Evolutionary conservation across 768 basidiomycete species (phyloP).

Genomic region (Collybia mongolica): DNA sequence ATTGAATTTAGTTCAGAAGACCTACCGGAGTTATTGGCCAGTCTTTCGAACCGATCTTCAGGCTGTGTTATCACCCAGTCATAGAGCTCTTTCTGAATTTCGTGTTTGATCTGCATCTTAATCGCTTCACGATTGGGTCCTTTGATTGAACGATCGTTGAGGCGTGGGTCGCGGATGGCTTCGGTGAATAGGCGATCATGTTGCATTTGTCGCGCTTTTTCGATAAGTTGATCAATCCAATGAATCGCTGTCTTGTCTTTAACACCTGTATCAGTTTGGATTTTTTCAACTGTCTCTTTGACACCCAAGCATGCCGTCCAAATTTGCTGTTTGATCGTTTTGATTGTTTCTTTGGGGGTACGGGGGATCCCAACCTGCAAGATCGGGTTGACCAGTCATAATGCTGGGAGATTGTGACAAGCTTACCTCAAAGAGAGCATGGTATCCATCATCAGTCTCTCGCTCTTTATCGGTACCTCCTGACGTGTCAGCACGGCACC

Average conservation of each 20-base stretch:
- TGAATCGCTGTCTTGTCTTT: conserved; percentile 30
- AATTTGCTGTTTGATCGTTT: conserved; percentile 16
- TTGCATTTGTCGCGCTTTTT: conserved; percentile 8
- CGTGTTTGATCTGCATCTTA: too few relatives aligned
- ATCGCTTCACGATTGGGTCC: too few relatives aligned
- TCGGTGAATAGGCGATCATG: conserved; percentile 1
- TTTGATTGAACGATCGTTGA: too few relatives aligned
- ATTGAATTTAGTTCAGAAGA: too few relatives aligned
- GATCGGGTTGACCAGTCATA: not conserved
- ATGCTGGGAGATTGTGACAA: not conserved
- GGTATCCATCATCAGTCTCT: conserved; percentile 26
- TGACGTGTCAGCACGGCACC: conserved; percentile 29
- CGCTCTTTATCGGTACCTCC: conserved; percentile 26
- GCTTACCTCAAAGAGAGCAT: conserved; percentile 16
- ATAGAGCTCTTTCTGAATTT: too few relatives aligned
- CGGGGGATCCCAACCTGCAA: conserved; percentile 12
- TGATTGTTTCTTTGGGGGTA: conserved; percentile 5
- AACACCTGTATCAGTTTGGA: conserved; percentile 26
- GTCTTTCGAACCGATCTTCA: too few relatives aligned
- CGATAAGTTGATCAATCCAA: conserved; percentile 28
- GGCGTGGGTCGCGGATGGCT: conserved; percentile 12
- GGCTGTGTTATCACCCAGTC: conserved; percentile 19
- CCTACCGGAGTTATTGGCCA: too few relatives aligned
- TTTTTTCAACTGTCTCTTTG: conserved; percentile 5
- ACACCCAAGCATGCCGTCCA: conserved; percentile 18